Evolutionary conservation across 225 moss, liverwort and hornwort species (phyloP).

Genomic region (Lunularia cruciata): DNA sequence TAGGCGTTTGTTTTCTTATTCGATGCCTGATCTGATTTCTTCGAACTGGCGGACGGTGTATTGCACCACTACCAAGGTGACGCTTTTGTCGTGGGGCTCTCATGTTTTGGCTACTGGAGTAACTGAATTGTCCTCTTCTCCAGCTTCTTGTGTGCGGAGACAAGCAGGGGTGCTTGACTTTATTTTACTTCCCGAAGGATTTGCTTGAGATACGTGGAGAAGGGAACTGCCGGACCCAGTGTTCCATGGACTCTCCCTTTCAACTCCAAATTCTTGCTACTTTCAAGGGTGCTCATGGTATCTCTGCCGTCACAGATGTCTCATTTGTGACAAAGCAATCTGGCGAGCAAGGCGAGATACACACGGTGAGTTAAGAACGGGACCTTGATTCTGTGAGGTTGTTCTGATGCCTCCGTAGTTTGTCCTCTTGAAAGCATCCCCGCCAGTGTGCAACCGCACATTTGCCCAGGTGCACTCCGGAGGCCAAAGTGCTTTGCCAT

Average conservation of each 20-base stretch:
- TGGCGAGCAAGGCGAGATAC: slow-evolving; percentile 48
- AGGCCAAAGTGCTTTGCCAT: too few relatives aligned
- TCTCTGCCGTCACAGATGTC: slow-evolving; percentile 80
- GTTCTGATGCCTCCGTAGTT: too few relatives aligned
- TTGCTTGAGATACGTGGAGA: slow-evolving; percentile 26
- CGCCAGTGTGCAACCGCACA: too few relatives aligned
- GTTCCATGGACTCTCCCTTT: slow-evolving; percentile 28
- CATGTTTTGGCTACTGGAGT: too few relatives aligned
- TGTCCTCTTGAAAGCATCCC: too few relatives aligned
- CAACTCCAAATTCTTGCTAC: slow-evolving; percentile 51
- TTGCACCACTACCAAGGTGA: too few relatives aligned
- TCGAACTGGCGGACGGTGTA: too few relatives aligned
- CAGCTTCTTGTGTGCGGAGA: slow-evolving; percentile 93
- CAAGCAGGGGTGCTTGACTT: slow-evolving; percentile 72
- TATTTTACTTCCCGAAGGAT: slow-evolving; percentile 55
- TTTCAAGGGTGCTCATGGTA: slow-evolving; percentile 97
- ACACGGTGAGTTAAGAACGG: slow-evolving; percentile 54
- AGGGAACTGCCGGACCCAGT: background rate
- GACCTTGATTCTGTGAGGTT: background rate
- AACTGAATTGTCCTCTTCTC: background rate
- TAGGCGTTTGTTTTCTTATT: too few relatives aligned
- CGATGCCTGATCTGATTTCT: too few relatives aligned
- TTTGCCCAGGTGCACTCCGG: too few relatives aligned
- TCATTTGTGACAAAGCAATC: slow-evolving; percentile 36
- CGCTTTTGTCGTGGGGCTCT: too few relatives aligned